Evolutionary conservation across 1,139 yeast species (phyloP).

Genomic region (Protomyces arabidopsidicola): DNA sequence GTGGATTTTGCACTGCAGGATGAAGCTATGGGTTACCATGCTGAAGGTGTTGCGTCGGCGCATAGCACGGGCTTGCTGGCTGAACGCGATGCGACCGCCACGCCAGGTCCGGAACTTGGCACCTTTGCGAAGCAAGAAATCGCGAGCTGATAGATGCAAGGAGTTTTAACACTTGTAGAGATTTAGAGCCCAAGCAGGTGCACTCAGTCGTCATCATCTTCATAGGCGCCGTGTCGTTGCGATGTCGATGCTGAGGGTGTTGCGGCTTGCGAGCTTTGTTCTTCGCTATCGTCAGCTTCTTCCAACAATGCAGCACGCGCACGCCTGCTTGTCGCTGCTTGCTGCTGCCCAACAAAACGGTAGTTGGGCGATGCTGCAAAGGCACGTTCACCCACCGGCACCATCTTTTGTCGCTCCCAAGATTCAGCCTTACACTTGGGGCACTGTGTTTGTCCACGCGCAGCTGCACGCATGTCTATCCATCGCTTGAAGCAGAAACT

Average conservation of each 20-base stretch:
- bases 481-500: conserved; percentile 6
- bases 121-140: too few relatives aligned
- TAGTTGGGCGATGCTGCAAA: neutral
- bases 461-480: neutral
- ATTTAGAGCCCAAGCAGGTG: too few relatives aligned
- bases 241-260: too few relatives aligned
- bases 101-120: neutral
- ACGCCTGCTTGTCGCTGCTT: too few relatives aligned
- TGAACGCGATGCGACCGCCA: neutral
- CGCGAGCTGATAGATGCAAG: too few relatives aligned
- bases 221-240: too few relatives aligned
- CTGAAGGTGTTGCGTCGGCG: neutral
- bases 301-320: conserved; percentile 1
- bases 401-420: neutral
- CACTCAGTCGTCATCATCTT: too few relatives aligned
- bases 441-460: neutral
- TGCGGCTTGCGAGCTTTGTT: neutral
- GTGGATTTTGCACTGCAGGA: conserved; percentile 58
- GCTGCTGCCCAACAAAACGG: too few relatives aligned
- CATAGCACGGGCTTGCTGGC: too few relatives aligned
- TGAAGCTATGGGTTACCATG: neutral
- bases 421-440: neutral
- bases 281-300: neutral
- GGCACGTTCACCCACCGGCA: neutral
- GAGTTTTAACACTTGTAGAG: too few relatives aligned